phyloP scores from a whole-genome alignment of 306 rosid species.

The Quercus robur region DNA sequence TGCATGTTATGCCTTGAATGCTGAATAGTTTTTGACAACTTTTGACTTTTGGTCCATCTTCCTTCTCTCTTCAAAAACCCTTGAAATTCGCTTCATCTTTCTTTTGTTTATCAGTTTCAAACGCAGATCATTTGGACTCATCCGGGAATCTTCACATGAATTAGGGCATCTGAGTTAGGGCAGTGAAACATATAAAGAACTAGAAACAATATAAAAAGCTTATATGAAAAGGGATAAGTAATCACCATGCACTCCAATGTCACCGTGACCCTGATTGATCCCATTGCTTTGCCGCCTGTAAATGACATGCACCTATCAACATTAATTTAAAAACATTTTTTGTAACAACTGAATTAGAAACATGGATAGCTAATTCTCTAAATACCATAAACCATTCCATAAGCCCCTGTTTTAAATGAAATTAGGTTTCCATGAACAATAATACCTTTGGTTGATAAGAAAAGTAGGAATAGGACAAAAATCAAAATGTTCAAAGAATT shows the following conservation, averaged over 20 bases:
- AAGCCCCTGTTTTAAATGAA: background rate
- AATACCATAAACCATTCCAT: background rate
- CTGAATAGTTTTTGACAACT: constrained; percentile 18
- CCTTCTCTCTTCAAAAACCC: constrained; percentile 21
- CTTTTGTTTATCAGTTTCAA: constrained; percentile 49
- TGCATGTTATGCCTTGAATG: constrained; percentile 17
- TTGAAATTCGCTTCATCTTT: constrained; percentile 16
- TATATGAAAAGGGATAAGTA: background rate
- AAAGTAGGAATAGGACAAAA: background rate
- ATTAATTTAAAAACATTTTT: background rate
- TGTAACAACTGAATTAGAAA: background rate
- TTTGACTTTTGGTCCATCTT: constrained; percentile 19
- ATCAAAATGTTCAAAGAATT: background rate
- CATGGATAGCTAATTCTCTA: background rate
- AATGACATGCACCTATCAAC: constrained; percentile 2
- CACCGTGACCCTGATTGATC: constrained; percentile 10
- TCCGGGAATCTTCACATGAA: constrained; percentile 30
- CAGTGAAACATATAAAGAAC: background rate
- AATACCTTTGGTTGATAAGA: no score
- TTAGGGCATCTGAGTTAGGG: constrained; percentile 17
- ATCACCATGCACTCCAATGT: constrained; percentile 33
- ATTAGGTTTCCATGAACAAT: background rate
- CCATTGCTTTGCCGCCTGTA: constrained; percentile 48
- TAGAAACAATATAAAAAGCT: background rate
- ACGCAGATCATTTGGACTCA: constrained; percentile 49